Evolutionary conservation across 129 eudicot species (phyloP), one percentile per base, ranked within the genome.

Genomic region (Escallonia rubra): DNA sequence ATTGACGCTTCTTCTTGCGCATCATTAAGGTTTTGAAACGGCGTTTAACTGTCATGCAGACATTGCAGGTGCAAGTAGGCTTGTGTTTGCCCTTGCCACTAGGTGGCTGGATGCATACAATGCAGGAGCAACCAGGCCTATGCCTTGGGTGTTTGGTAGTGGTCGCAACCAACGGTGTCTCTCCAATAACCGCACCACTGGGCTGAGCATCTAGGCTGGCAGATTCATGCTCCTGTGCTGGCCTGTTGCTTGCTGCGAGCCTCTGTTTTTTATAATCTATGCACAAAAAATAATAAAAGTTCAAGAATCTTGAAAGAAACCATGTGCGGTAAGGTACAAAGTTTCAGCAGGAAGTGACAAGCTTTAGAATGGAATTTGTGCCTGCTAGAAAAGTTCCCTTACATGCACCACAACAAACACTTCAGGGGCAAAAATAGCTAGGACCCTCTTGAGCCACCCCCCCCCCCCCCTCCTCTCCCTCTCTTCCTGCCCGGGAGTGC

Each of bases 51-150:
- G 97, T 91, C 97, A 85, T 81, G 80, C 97, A 91, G 9, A 87
- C 95, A 10, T 80, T 87, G 81, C 97, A 91, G 3, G 80, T 79
- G 76, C 97, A 91, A 0, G 83, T 81, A 65, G 97, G 95, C 59
- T 83, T 87, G 82, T 91, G 97, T 61, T 91, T 91, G 64, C 97
- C 97, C 72, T 91, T 91, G 39, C 97, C 97, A 71, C 97, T 91
- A 42, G 97, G 97, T 0, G 97, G 97, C 73, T 91, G 97, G 55
- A 90, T 91, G 86, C 97, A 91, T 41, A 91, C 97, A 63, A 91
- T 91, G 83, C 97, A 91, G 10, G 96, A 85, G 78, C 97, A 91
- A 55, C 97, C 97, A 0, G 96, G 92, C 15, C 98, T 91, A 68
- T 93, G 98, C 75, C 98, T 65, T 2, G 98, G 98, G 72, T 93